These are phyloP conservation scores for Fusarium dlaminii DNA, from an alignment of 2,329 filamentous ascomycete species.

Conservation along the genomic window DNA sequence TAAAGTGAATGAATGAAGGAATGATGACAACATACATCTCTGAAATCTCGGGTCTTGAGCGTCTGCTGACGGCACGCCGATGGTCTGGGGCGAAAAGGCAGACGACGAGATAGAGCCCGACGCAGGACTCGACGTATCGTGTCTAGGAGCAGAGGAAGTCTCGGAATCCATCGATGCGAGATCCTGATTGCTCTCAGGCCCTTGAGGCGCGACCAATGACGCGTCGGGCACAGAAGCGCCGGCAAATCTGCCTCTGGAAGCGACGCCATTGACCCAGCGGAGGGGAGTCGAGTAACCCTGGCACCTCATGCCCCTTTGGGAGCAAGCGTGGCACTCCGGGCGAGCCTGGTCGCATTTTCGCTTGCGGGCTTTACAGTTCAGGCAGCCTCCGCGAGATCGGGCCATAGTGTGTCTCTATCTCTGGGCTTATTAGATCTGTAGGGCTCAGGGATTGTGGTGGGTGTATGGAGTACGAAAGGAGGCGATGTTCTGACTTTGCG, in stretches of 20 bases:
- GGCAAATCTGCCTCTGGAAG: conserved; percentile 38
- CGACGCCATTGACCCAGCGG: conserved; percentile 40
- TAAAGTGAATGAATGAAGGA: background rate
- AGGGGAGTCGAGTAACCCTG: conserved; percentile 36
- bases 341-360: conserved; percentile 40
- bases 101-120: background rate
- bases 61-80: background rate
- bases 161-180: background rate
- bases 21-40: conserved; percentile 23
- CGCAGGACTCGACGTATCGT: conserved; percentile 19
- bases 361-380: conserved; percentile 40
- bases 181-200: background rate
- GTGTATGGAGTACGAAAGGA: background rate
- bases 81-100: conserved; percentile 12
- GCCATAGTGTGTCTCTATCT: conserved; percentile 16
- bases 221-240: conserved; percentile 33
- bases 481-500: background rate
- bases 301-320: conserved; percentile 31
- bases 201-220: background rate
- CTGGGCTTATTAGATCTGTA: background rate
- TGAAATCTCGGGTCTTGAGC: conserved; percentile 28
- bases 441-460: background rate
- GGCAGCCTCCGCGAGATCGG: conserved; percentile 39
- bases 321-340: conserved; percentile 33
- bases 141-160: background rate